Conservation (phyloP, 73 alveolate genomes). For the Stentor roeselii region DNA sequence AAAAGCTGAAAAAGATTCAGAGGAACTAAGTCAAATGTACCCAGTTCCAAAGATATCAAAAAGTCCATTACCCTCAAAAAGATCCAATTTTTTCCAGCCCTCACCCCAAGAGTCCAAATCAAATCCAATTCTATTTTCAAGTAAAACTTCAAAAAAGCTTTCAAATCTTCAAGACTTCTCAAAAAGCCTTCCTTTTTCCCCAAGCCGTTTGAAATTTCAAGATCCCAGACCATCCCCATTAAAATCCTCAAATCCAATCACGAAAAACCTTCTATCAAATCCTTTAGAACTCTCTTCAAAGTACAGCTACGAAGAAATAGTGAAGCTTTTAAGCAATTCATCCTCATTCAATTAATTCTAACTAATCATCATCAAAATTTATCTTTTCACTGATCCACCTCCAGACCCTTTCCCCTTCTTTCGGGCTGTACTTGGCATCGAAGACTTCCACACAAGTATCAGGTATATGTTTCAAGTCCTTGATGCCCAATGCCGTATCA, state of each 20-base stretch:
- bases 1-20: no score
- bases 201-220: not conserved
- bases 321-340: not conserved
- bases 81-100: no score
- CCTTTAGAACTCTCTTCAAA: no score
- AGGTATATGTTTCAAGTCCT: not conserved
- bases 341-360: not conserved
- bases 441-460: not conserved
- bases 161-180: no score
- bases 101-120: no score
- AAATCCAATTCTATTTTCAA: no score
- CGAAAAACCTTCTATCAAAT: not conserved
- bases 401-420: constrained; percentile 20
- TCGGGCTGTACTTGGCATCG: constrained; percentile 19
- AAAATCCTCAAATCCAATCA: not conserved
- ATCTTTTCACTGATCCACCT: constrained; percentile 15
- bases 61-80: no score
- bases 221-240: not conserved
- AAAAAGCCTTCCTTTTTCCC: not conserved
- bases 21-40: no score
- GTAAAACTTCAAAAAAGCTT: no score
- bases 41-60: no score
- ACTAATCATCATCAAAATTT: not conserved
- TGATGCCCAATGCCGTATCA: not conserved
- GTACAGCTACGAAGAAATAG: no score